phyloP scores from a whole-genome alignment of 768 basidiomycete genomes.

The Galerina sulciceps region DNA sequence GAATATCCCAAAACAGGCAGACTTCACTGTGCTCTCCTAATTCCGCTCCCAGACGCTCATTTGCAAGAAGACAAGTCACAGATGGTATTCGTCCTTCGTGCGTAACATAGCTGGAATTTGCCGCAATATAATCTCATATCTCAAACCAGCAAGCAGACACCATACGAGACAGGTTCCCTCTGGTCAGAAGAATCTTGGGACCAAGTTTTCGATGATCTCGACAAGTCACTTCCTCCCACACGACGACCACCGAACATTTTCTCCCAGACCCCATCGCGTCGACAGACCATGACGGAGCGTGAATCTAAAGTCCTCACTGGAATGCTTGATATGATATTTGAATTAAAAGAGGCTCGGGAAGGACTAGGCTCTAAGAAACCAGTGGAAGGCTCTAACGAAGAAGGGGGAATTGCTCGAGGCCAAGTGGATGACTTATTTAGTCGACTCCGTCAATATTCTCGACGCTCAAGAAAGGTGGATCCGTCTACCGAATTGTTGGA shows the following conservation, averaged over 20 bases:
- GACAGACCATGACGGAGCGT: conserved; percentile 38
- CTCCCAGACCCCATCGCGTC: conserved; percentile 2
- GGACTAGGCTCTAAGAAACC: conserved; percentile 31
- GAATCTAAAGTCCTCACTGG: conserved; percentile 72
- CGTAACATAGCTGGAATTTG: neutral
- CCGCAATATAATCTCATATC: neutral
- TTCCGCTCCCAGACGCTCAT: neutral
- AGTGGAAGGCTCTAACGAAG: neutral
- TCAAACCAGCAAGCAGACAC: neutral
- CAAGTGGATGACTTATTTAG: conserved; percentile 56
- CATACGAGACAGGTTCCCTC: neutral
- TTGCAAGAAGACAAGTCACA: neutral
- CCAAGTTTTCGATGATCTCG: conserved; percentile 14
- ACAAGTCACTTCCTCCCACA: conserved; percentile 4
- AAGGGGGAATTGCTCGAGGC: conserved; percentile 12
- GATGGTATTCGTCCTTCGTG: neutral
- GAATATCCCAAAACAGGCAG: neutral
- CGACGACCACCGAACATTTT: neutral
- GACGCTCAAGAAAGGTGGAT: conserved; percentile 59
- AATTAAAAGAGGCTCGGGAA: conserved; percentile 19
- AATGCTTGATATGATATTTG: conserved; percentile 76
- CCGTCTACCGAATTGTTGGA: conserved; percentile 44
- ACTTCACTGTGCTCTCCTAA: neutral
- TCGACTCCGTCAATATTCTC: conserved; percentile 56
- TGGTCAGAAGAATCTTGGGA: conserved; percentile 16